These are phyloP conservation scores for Talaromyces sp. DNA, from an alignment of 2,329 filamentous ascomycete species.

Conservation along the genomic window DNA sequence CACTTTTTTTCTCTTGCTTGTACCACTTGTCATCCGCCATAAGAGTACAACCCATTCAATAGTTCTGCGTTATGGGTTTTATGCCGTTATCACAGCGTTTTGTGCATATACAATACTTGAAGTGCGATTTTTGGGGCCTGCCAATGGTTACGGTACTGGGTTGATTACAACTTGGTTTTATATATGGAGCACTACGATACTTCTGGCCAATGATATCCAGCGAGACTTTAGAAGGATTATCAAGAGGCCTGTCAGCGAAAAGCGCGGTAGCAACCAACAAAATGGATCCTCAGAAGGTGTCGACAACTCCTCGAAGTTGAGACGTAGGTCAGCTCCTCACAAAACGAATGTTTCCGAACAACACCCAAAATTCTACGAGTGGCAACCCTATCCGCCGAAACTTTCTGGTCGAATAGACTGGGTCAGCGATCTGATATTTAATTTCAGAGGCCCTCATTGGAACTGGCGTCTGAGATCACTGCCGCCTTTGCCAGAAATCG, in stretches of 20 bases:
- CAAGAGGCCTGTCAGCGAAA: slow-evolving; percentile 19
- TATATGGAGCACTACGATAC: slow-evolving; percentile 52
- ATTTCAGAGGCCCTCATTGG: slow-evolving; percentile 60
- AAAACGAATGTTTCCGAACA: neutral
- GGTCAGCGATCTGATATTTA: slow-evolving; percentile 55
- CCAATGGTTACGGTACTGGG: slow-evolving; percentile 54
- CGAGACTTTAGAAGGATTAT: slow-evolving; percentile 57
- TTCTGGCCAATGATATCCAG: slow-evolving; percentile 56
- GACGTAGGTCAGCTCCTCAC: neutral
- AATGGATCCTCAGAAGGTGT: neutral
- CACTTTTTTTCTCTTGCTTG: slow-evolving; percentile 37
- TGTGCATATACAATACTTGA: slow-evolving; percentile 44
- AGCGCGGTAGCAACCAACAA: neutral
- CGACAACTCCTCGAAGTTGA: neutral
- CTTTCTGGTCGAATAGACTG: slow-evolving; percentile 57
- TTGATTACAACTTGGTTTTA: slow-evolving; percentile 53
- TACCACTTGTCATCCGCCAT: slow-evolving; percentile 53
- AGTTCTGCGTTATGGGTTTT: slow-evolving; percentile 46
- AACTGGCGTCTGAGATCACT: slow-evolving; percentile 54
- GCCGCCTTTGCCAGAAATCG: slow-evolving; percentile 30
- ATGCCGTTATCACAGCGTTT: slow-evolving; percentile 42
- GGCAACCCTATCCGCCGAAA: slow-evolving; percentile 53
- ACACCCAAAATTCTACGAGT: slow-evolving; percentile 40
- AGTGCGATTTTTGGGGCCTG: slow-evolving; percentile 49
- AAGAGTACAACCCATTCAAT: slow-evolving; percentile 28